Conservation (phyloP, 1,139 yeast genomes). For the Yamadazyma songkhlaensis region DNA sequence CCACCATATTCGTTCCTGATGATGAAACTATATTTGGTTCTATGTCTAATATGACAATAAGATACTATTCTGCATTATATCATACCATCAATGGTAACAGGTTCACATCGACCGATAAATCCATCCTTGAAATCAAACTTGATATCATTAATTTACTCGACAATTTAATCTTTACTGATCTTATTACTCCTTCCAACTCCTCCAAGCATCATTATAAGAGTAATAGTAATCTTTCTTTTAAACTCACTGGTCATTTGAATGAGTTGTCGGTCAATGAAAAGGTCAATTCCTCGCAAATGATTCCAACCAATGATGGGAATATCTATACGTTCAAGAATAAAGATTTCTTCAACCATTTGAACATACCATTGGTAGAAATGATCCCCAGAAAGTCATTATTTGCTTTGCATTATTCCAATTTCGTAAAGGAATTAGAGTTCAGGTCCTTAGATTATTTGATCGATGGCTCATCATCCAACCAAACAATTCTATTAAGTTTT, state of each 20-base stretch:
- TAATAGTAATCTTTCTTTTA: constrained; percentile 8
- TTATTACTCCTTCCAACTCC: constrained; percentile 33
- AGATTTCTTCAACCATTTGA: constrained; percentile 29
- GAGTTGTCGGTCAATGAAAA: constrained; percentile 14
- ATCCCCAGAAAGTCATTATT: constrained; percentile 71
- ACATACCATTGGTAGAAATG: constrained; percentile 35
- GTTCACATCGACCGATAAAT: constrained; percentile 29
- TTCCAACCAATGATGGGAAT: constrained; percentile 56
- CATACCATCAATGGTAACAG: constrained; percentile 19
- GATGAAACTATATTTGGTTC: constrained; percentile 26
- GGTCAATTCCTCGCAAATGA: constrained; percentile 14
- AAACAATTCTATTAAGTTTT: constrained; percentile 57
- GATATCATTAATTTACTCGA: constrained; percentile 29
- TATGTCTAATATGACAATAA: constrained; percentile 23
- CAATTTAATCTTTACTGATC: constrained; percentile 24
- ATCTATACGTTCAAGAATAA: constrained; percentile 49
- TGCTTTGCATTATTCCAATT: constrained; percentile 65
- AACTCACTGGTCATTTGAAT: constrained; percentile 6
- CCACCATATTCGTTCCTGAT: constrained; percentile 37
- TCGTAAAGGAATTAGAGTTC: constrained; percentile 69
- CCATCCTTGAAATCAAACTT: constrained; percentile 26
- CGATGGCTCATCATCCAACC: constrained; percentile 48
- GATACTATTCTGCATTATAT: constrained; percentile 31
- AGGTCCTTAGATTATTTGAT: constrained; percentile 58
- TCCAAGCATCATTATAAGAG: constrained; percentile 16